These are phyloP conservation scores for Hypoxylon sp. DNA, from an alignment of 2,329 filamentous ascomycete species.

Conservation along the genomic window DNA sequence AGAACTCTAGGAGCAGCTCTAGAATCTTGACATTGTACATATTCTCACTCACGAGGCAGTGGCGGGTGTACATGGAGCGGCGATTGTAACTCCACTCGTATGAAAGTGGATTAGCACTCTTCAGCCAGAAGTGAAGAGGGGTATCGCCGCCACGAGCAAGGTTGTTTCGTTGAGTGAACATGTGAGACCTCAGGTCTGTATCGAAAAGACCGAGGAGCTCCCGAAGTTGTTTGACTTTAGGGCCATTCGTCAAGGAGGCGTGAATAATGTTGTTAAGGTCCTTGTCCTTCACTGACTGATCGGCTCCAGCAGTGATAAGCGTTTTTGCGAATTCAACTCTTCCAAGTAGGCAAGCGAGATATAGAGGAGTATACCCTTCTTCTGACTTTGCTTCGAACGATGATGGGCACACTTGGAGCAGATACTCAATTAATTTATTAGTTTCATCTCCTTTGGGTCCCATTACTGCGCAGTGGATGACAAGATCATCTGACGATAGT, in stretches of 20 bases:
- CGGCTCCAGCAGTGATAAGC: slow-evolving; percentile 77
- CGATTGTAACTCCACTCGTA: slow-evolving; percentile 13
- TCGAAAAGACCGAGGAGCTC: slow-evolving; percentile 72
- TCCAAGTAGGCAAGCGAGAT: slow-evolving; percentile 73
- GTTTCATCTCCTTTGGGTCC: slow-evolving; percentile 59
- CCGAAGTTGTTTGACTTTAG: slow-evolving; percentile 57
- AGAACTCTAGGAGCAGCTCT: slow-evolving; percentile 67
- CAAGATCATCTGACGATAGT: slow-evolving; percentile 66
- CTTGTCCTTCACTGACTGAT: slow-evolving; percentile 75
- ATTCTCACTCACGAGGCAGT: slow-evolving; percentile 42
- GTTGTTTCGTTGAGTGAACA: slow-evolving; percentile 72
- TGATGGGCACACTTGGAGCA: slow-evolving; percentile 73
- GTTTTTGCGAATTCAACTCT: slow-evolving; percentile 69
- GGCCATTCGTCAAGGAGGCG: slow-evolving; percentile 59
- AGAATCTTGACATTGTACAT: slow-evolving; percentile 60
- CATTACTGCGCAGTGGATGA: slow-evolving; percentile 76
- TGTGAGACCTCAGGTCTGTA: slow-evolving; percentile 66
- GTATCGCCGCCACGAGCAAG: slow-evolving; percentile 69
- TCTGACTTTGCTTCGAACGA: slow-evolving; percentile 73
- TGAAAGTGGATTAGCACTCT: slow-evolving; percentile 34
- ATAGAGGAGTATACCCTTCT: slow-evolving; percentile 75
- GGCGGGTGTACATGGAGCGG: background rate
- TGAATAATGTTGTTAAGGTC: slow-evolving; percentile 79
- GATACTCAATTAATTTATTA: slow-evolving; percentile 72
- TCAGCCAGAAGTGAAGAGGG: slow-evolving; percentile 75